Evolutionary conservation across 768 basidiomycete species (phyloP).

Genomic region (Zangia roseola): DNA sequence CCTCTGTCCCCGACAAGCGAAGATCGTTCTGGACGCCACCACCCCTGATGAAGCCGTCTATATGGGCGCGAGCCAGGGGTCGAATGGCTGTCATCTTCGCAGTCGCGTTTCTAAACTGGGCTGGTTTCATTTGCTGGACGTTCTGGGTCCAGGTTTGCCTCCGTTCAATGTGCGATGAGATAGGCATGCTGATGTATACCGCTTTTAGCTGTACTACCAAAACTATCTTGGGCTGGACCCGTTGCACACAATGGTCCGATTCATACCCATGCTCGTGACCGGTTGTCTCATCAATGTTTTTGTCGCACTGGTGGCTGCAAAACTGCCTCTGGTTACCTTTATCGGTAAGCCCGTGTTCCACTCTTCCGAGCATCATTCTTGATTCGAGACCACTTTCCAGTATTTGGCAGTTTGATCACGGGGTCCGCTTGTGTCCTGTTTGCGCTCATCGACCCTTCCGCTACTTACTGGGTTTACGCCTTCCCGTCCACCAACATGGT

Average conservation of each 20-base stretch:
- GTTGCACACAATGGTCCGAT: slow-evolving; percentile 59
- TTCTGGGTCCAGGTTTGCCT: slow-evolving; percentile 47
- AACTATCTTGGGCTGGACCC: slow-evolving; percentile 55
- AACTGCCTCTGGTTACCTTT: slow-evolving; percentile 54
- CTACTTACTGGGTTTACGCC: slow-evolving; percentile 71
- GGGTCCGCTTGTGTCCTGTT: slow-evolving; percentile 60
- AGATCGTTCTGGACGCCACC: slow-evolving; percentile 43
- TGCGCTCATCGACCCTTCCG: slow-evolving; percentile 57
- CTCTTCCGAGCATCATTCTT: neutral
- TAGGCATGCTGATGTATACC: neutral
- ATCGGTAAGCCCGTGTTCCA: slow-evolving; percentile 41
- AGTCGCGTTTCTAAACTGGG: slow-evolving; percentile 65
- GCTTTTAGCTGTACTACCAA: slow-evolving; percentile 66
- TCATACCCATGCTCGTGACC: slow-evolving; percentile 72
- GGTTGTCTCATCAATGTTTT: slow-evolving; percentile 65
- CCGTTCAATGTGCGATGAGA: neutral
- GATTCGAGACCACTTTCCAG: slow-evolving; percentile 28
- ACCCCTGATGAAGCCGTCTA: slow-evolving; percentile 60
- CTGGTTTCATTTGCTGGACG: slow-evolving; percentile 52
- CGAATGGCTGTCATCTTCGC: slow-evolving; percentile 58
- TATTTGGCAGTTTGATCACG: slow-evolving; percentile 57
- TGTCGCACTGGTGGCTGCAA: slow-evolving; percentile 59
- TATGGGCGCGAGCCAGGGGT: slow-evolving; percentile 65
- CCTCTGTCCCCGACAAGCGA: slow-evolving; percentile 8
- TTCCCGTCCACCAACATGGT: slow-evolving; percentile 65